Evolutionary conservation across 176 grass and related monocot species (phyloP), one percentile per base, ranked within the genome.

Genomic region (Chrysopogon serrulatus): DNA sequence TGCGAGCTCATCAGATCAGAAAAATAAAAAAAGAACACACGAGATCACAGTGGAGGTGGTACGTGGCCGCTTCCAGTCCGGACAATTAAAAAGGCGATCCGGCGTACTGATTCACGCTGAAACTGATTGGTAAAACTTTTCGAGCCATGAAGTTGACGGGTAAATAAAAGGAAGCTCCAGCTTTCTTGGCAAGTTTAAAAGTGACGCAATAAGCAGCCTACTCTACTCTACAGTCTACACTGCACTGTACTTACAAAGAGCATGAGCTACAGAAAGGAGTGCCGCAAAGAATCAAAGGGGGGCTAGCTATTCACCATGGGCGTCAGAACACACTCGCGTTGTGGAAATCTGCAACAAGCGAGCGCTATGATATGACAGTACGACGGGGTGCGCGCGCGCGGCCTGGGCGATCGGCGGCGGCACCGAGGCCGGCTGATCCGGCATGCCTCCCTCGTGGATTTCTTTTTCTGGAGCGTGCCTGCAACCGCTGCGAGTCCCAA

Each of bases 361-460:
- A 31, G 42, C 16, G 45, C 15, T 24, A 35, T 1, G 69, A 68
- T 84, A 61, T 60, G 87, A 61, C 87, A 23, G 87, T 45, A 67
- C 82, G 69, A 61, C n/a, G 49, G 68, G 75, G 44, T n/a, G n/a
- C 63, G 19, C 3, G 12, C 30, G 45, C 4, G 26, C 24, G 32
- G 34, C 1, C 1, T n/a, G 67, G 69, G 41, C 66, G 65, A 48
- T 83, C 79, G 73, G 82, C 62, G 83, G 28, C 65, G 51, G 40
- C 65, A 18, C 71, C 48, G 85, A 57, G 85, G 57, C 61, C 21
- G 61, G 71, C 64, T 5, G 54, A 65, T 24, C 0, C 77, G 44
- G 81, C 81, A 88, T 83, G 81, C 45, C 68, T 74, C 68, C 81
- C 69, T 48, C 76, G 59, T 84, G 68, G 76, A 74, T 84, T 84